A percentile compares a stretch with the other conserved stretches of the same genome.
Evolutionary conservation across 768 basidiomycete genomes (phyloP).

Genomic region (Grammothele lineata): DNA sequence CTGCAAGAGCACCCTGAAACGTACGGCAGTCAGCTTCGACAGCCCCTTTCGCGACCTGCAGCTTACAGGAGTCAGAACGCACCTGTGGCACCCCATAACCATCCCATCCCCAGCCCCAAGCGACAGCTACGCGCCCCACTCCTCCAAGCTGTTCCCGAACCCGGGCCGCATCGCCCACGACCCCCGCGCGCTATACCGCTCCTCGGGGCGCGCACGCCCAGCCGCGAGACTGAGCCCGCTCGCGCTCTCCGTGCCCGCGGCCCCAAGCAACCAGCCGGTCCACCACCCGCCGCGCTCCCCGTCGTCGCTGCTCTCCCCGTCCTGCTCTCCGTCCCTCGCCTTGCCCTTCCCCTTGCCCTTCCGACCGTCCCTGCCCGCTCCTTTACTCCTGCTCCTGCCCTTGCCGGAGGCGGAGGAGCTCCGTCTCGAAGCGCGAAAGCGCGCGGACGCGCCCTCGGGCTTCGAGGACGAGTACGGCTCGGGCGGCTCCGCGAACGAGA

Average conservation of each 20-base stretch:
- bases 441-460: conserved; percentile 21
- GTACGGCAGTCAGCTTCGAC: too few species aligned
- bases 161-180: conserved; percentile 20
- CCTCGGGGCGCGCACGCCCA: conserved; percentile 14
- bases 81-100: too few species aligned
- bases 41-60: too few species aligned
- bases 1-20: not conserved
- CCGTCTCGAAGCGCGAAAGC: conserved; percentile 15
- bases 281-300: conserved; percentile 24
- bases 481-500: conserved; percentile 72
- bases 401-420: conserved; percentile 27
- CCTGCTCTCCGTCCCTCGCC: conserved; percentile 18
- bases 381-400: conserved; percentile 21
- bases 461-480: conserved; percentile 52
- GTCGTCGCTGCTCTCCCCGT: conserved; percentile 21
- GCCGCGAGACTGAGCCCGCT: conserved; percentile 6
- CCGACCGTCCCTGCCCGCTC: conserved; percentile 25
- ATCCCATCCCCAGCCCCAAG: too few species aligned
- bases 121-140: conserved; percentile 18
- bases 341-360: conserved; percentile 34
- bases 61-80: too few species aligned
- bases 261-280: conserved; percentile 28
- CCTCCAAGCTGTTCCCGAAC: conserved; percentile 19
- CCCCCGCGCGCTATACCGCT: conserved; percentile 11
- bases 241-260: conserved; percentile 10